A percentile compares a stretch with the other conserved stretches of the same genome.
phyloP scores from a whole-genome alignment of 2,329 filamentous ascomycete genomes.

The Ceratocystis lukuohia region DNA sequence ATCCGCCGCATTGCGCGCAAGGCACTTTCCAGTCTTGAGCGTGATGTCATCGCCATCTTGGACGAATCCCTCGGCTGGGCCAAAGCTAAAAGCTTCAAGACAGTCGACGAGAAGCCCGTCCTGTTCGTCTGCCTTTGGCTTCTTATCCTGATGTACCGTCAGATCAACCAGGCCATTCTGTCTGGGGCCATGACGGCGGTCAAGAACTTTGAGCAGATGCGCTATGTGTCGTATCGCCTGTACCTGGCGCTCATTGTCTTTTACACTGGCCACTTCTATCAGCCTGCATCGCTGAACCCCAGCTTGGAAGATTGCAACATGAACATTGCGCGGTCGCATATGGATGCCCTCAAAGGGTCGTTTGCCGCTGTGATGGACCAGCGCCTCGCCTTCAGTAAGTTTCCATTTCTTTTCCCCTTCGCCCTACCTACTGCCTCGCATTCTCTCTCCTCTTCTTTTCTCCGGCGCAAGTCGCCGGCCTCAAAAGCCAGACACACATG shows the following conservation, averaged over 20 bases:
- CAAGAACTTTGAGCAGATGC: constrained; percentile 20
- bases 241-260: constrained; percentile 22
- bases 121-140: constrained; percentile 39
- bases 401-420: background rate
- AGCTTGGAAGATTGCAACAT: constrained; percentile 15
- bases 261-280: constrained; percentile 22
- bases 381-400: constrained; percentile 12
- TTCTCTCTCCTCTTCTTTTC: background rate
- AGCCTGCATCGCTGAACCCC: constrained; percentile 19
- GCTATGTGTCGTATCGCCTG: constrained; percentile 15
- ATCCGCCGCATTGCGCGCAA: constrained; percentile 30
- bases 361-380: constrained; percentile 8
- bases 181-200: constrained; percentile 22
- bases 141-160: constrained; percentile 36
- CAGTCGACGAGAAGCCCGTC: constrained; percentile 30
- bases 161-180: constrained; percentile 25
- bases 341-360: constrained; percentile 1
- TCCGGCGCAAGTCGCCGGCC: background rate
- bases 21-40: constrained; percentile 28
- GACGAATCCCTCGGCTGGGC: constrained; percentile 29
- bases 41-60: constrained; percentile 30
- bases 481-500: constrained; percentile 2
- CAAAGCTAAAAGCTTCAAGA: constrained; percentile 26
- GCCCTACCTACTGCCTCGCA: background rate
- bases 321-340: background rate